Base-by-base conservation (phyloP, 163 green algal genomes). In the Trebouxiophyceae sp. region DNA sequence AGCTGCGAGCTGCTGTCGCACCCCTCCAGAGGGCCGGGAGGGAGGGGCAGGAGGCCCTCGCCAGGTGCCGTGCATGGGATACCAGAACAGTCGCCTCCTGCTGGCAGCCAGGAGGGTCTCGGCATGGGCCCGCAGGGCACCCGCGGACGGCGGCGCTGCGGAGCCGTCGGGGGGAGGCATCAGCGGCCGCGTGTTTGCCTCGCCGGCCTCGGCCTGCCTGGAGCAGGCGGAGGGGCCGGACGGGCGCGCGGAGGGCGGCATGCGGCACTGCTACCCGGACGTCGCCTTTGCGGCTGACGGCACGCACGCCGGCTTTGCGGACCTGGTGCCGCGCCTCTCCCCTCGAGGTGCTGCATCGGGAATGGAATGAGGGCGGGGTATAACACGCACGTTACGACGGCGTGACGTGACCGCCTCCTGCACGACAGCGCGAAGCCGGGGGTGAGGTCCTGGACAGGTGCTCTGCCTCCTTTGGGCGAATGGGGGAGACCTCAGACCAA, bases 221-320 rank as follows among this genome's bases (percentile, higher is more conserved):
- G 33, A 67, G 16, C 29, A 33, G 27, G 23, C 16, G 23, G 16
- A 23, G 23, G 16, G 54, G 23, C 31, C 58, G 4, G 39, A 39
- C 16, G 26, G 39, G 45, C 27, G 62, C n/a, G 62, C 58, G 22
- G 20, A 24, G 44, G 54, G 31, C 29, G 39, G 30, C 4, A 59
- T 29, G 2, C 19, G 45, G 27, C n/a, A n/a, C n/a, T 56, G 34
- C 34, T 67, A 60, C 23, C 62, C 62, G 12, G 62, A 67, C 31
- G 59, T 67, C 28, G 58, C 29, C 28, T 67, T 67, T 67, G 62
- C 62, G 28, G 62, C 59, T 44, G 62, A 67, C 8, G 54, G 59
- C 29, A 60, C 54, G n/a, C 39, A 67, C 16, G 45, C 54, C 29
- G 62, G 29, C 3, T 67, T 67, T 59, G 62, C 58, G 5, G 45